These are phyloP conservation scores for Pyrenochaeta sp. DNA, from an alignment of 2,329 filamentous ascomycete genomes.

Conservation along the genomic window DNA sequence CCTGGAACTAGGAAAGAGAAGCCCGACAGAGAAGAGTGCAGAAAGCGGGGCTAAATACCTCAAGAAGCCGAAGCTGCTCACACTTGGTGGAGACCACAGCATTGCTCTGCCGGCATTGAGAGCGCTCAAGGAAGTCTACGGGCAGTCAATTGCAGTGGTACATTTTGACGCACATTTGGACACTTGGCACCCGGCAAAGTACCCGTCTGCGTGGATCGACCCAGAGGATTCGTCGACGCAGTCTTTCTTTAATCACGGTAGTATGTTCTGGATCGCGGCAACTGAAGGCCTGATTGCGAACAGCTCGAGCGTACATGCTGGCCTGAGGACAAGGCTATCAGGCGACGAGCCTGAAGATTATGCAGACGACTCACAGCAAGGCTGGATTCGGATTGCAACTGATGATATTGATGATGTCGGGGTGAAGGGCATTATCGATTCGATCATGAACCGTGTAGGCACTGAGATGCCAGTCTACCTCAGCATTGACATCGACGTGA, in stretches of 20 bases:
- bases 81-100: conserved; percentile 60
- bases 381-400: conserved; percentile 80
- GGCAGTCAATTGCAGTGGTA: conserved; percentile 57
- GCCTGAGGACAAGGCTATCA: conserved; percentile 78
- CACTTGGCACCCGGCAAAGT: conserved; percentile 84
- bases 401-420: conserved; percentile 90
- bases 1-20: conserved; percentile 68
- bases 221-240: conserved; percentile 64
- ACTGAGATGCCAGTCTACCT: conserved; percentile 81
- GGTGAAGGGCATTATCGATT: conserved; percentile 71
- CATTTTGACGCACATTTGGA: conserved; percentile 74
- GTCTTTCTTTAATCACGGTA: conserved; percentile 84
- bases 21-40: conserved; percentile 45
- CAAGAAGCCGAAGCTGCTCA: conserved; percentile 57
- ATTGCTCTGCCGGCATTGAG: conserved; percentile 61
- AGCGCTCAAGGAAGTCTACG: conserved; percentile 57
- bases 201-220: conserved; percentile 77
- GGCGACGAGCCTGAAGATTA: conserved; percentile 72
- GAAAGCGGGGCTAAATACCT: conserved; percentile 53
- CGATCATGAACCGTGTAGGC: conserved; percentile 76
- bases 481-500: conserved; percentile 81
- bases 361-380: conserved; percentile 74
- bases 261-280: conserved; percentile 89
- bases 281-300: conserved; percentile 82
- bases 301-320: conserved; percentile 79